Percentiles rank a stretch among this genome's conserved stretches.
Conservation (phyloP, 1,139 yeast genomes). For the Citeromyces hawaiiensis region DNA sequence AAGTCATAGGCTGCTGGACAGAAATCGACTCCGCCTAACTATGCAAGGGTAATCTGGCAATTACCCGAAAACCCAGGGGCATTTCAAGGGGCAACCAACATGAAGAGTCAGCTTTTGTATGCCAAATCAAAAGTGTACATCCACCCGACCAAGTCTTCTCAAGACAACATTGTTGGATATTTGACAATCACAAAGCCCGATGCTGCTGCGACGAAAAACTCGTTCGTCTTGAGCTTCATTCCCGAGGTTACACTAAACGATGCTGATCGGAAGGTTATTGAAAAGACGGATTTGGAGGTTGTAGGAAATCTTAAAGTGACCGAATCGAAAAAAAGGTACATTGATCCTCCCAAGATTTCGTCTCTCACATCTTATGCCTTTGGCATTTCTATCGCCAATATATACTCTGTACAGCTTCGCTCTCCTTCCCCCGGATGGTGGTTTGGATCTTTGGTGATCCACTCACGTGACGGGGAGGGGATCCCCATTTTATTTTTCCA, state of each 20-base stretch:
- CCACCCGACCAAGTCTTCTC: conserved; percentile 65
- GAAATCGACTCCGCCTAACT: no score
- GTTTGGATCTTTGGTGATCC: conserved; percentile 76
- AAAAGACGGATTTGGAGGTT: conserved; percentile 16
- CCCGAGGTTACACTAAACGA: conserved; percentile 36
- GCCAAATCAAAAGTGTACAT: conserved; percentile 63
- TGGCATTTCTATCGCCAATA: conserved; percentile 39
- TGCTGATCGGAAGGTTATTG: conserved; percentile 17
- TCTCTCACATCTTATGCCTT: conserved; percentile 53
- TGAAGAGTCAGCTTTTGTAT: conserved; percentile 24
- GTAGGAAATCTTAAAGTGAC: conserved; percentile 14
- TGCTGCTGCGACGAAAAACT: conserved; percentile 34
- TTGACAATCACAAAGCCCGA: conserved; percentile 48
- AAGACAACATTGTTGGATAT: conserved; percentile 72
- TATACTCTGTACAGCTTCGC: conserved; percentile 73
- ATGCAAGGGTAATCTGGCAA: no score
- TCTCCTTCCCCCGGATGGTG: conserved; percentile 71
- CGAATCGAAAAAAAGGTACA: conserved; percentile 12
- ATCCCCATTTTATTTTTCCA: conserved; percentile 83
- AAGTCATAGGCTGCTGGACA: no score
- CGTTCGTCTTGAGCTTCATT: conserved; percentile 58
- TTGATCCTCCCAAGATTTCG: conserved; percentile 37
- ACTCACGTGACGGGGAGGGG: conserved; percentile 56
- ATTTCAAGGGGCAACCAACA: no score
- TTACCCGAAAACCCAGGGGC: no score